Evolutionary conservation across 345 rosid genomes (phyloP).

Genomic region (Pugionium cornutum): DNA sequence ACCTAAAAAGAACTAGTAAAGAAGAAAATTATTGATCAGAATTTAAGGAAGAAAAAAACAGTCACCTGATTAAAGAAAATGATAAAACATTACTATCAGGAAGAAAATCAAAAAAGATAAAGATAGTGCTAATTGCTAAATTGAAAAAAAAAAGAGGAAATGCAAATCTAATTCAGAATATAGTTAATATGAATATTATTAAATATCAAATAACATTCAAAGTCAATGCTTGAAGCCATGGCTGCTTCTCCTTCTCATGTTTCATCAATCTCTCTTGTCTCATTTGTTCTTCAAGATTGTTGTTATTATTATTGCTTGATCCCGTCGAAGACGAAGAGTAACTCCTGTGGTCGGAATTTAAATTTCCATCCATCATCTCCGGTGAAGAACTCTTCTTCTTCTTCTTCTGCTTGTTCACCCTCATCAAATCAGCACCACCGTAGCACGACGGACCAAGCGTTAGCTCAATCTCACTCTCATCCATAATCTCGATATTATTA

Average conservation of each 20-base stretch:
- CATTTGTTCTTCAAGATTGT: conserved; percentile 52
- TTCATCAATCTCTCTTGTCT: conserved; percentile 56
- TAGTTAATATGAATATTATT: conserved; percentile 28
- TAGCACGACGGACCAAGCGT: conserved; percentile 73
- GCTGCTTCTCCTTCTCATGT: conserved; percentile 49
- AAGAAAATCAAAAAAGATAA: too few relatives aligned
- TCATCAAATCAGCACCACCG: conserved; percentile 17
- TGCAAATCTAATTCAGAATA: conserved; percentile 33
- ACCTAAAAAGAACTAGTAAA: conserved; percentile 15
- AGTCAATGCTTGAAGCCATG: conserved; percentile 90
- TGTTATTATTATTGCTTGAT: conserved; percentile 51
- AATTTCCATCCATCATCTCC: conserved; percentile 41
- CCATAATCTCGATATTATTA: conserved; percentile 45
- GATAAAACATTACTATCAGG: conserved; percentile 27
- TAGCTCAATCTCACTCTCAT: conserved; percentile 85
- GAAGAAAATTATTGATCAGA: conserved; percentile 32
- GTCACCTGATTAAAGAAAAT: conserved; percentile 7
- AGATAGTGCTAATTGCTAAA: background rate
- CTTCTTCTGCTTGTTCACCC: conserved; percentile 49
- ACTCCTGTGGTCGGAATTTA: conserved; percentile 60
- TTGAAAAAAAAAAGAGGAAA: background rate
- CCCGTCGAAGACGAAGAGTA: conserved; percentile 80
- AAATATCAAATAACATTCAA: conserved; percentile 57
- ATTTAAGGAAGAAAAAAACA: background rate
- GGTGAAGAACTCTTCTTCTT: conserved; percentile 27